Conservation (phyloP, 441 rosid species). For the Brassica hybrid region DNA sequence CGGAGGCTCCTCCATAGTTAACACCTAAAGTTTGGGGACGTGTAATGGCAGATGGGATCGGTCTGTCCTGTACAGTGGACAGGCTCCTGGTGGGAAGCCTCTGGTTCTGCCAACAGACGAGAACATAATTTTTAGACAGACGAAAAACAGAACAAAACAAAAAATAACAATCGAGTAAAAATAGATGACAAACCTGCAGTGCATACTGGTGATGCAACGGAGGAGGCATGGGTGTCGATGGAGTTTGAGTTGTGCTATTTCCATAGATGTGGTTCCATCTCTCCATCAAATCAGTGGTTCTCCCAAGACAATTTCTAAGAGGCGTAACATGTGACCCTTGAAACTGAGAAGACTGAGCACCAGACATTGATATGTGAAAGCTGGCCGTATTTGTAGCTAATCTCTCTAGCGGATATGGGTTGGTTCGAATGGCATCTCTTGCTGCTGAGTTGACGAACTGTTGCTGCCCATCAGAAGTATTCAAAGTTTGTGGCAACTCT, state of each 20-base stretch:
- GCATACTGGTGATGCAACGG: slow-evolving; percentile 43
- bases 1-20: slow-evolving; percentile 36
- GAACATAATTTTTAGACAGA: neutral
- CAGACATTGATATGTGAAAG: slow-evolving; percentile 37
- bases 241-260: slow-evolving; percentile 32
- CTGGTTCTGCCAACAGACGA: slow-evolving; percentile 32
- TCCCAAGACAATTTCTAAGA: slow-evolving; percentile 29
- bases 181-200: slow-evolving; percentile 48
- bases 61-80: slow-evolving; percentile 44
- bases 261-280: slow-evolving; percentile 35
- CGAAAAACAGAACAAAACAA: neutral
- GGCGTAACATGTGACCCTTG: slow-evolving; percentile 39
- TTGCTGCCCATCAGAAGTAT: slow-evolving; percentile 35
- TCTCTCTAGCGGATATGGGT: slow-evolving; percentile 40
- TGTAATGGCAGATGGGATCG: slow-evolving; percentile 41
- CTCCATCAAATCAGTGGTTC: slow-evolving; percentile 39
- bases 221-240: slow-evolving; percentile 38
- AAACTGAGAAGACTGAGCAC: slow-evolving; percentile 44
- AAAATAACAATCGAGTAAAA: neutral
- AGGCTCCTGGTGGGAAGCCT: slow-evolving; percentile 37
- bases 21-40: slow-evolving; percentile 42
- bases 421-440: slow-evolving; percentile 47
- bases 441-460: slow-evolving; percentile 58
- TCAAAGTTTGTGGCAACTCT: slow-evolving; percentile 46
- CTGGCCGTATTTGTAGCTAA: slow-evolving; percentile 42